Base-by-base conservation (phyloP, 306 rosid genomes). In the Prunus mira region DNA sequence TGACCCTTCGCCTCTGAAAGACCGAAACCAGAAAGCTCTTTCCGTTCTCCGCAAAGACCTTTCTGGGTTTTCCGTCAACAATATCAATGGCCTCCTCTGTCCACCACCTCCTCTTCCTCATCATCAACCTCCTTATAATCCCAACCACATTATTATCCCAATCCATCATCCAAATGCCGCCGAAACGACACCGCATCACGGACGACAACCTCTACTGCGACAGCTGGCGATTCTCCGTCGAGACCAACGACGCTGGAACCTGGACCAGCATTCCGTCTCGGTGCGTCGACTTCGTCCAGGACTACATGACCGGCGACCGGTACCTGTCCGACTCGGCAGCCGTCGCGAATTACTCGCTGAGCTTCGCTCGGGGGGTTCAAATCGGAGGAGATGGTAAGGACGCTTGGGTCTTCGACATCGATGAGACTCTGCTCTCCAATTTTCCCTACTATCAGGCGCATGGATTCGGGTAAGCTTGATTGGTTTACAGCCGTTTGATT, bases 321-420 rank as follows among this genome's bases (percentile, higher is more conserved):
- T 92, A 90, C 68, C 22, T 0, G 14, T 84, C 85, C 58, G 97
- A 95, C 74, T 82, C 84, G 1, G 76, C 65, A 14, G 57, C 81
- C 47, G 86, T 84, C 6, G 79, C 84, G 22, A 30, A 54, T 2
- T 58, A 76, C 60, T 85, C 95, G 8, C 58, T 73, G 46, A 78
- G 32, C 45, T 92, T 89, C 50, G 91, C 87, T 30, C 69, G 52
- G 67, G 55, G 71, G 9, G 76, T 89, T 27, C 43, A 51, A 46
- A 6, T 85, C 30, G 82, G 11, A 25, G 86, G 80, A 7, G 87
- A 84, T 22, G 92, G 95, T 38, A 87, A 71, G 68, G 95, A 92
- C 77, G 89, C 88, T 27, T 94, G 97, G 98, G 89, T 94, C 5
- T 94, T 94, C 74, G 98, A 92, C 49, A 79, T 94, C 49, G 98